A percentile compares a stretch with the other conserved stretches of the same genome.
Evolutionary conservation across 2,329 filamentous ascomycete genomes (phyloP).

Genomic region (Arthroderma uncinatum): DNA sequence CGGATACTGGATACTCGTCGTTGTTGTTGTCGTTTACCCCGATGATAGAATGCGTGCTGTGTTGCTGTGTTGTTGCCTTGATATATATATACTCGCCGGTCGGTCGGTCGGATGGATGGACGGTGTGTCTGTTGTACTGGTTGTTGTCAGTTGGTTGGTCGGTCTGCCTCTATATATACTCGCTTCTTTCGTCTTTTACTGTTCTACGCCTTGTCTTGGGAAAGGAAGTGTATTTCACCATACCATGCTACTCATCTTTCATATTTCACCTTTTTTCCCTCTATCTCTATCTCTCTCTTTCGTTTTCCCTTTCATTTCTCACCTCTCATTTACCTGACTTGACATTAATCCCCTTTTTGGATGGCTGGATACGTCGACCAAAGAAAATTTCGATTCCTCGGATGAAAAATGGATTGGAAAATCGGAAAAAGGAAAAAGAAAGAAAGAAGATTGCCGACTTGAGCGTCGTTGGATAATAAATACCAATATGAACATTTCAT

Average conservation of each 20-base stretch:
- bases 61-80: neutral
- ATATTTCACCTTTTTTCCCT: neutral
- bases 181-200: too few species aligned
- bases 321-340: neutral
- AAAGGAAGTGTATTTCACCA: slow-evolving; percentile 1
- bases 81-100: neutral
- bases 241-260: too few species aligned
- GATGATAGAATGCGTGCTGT: slow-evolving; percentile 4
- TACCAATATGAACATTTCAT: neutral
- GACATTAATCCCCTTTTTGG: neutral
- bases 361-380: neutral
- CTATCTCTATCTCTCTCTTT: neutral
- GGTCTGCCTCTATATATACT: neutral
- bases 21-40: neutral
- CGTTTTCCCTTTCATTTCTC: neutral
- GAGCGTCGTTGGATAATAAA: neutral
- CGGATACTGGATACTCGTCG: slow-evolving; percentile 2
- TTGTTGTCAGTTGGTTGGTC: neutral
- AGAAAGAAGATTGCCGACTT: neutral
- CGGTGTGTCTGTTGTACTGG: neutral
- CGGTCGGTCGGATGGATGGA: neutral
- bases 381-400: neutral
- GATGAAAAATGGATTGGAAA: neutral
- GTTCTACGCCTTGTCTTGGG: neutral
- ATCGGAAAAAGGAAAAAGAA: neutral